These are phyloP conservation scores for Exophiala calicioides DNA, from an alignment of 2,329 filamentous ascomycete species.

Conservation along the genomic window DNA sequence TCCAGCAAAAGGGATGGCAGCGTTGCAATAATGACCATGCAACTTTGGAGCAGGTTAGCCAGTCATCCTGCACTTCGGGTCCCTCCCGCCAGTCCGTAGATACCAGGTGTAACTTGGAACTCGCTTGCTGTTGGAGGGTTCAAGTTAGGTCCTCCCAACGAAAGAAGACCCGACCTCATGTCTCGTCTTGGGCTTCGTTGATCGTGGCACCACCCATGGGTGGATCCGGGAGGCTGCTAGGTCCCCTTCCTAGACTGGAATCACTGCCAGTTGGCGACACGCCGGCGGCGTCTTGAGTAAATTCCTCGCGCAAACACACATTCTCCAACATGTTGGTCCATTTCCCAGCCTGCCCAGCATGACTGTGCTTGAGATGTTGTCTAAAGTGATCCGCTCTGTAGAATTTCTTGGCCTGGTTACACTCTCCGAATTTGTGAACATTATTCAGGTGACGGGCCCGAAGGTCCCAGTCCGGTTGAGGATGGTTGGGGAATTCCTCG, in stretches of 20 bases:
- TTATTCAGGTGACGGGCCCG: constrained; percentile 84
- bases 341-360: constrained; percentile 92
- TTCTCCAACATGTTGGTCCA: constrained; percentile 99
- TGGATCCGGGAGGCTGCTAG: constrained; percentile 20
- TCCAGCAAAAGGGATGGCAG: constrained; percentile 16
- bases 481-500: constrained; percentile 74
- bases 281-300: constrained; percentile 45
- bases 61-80: constrained; percentile 21
- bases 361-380: constrained; percentile 96
- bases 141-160: constrained; percentile 4
- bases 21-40: constrained; percentile 5
- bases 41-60: constrained; percentile 14
- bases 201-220: constrained; percentile 29
- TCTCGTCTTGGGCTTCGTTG: constrained; percentile 26
- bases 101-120: constrained; percentile 18
- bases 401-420: constrained; percentile 98
- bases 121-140: constrained; percentile 8
- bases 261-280: constrained; percentile 27
- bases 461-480: constrained; percentile 83
- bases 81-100: constrained; percentile 20
- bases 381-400: constrained; percentile 97
- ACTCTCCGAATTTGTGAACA: constrained; percentile 95
- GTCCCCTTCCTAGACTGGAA: constrained; percentile 22
- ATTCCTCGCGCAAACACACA: constrained; percentile 91
- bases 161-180: constrained; percentile 13